Percentiles rank a stretch among this genome's conserved stretches.
phyloP scores from a whole-genome alignment of 768 basidiomycete species.

The Russula sp. region DNA sequence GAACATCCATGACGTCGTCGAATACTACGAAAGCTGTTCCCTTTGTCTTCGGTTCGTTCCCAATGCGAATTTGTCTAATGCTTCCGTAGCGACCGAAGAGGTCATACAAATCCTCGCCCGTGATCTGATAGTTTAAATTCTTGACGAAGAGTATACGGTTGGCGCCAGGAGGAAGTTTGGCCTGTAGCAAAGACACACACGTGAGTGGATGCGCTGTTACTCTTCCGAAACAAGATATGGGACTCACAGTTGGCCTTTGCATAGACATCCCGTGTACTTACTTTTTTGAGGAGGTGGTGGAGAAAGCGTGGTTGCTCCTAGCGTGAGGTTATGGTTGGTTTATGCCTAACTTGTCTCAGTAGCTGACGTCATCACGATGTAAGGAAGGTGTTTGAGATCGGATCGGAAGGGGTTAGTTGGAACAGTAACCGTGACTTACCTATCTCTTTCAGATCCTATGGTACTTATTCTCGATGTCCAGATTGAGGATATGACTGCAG shows the following conservation, averaged over 20 bases:
- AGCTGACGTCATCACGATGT: neutral
- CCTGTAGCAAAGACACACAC: slow-evolving; percentile 34
- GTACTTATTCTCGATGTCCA: no score
- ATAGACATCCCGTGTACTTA: slow-evolving; percentile 45
- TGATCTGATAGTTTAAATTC: slow-evolving; percentile 89
- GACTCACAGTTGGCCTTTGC: slow-evolving; percentile 61
- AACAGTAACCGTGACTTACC: no score
- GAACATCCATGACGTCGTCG: slow-evolving; percentile 92
- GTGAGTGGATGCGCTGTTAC: neutral
- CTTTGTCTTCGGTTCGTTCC: slow-evolving; percentile 86
- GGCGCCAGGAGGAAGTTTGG: slow-evolving; percentile 86
- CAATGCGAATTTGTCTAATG: slow-evolving; percentile 91
- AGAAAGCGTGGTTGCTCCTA: no score
- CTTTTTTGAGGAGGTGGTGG: neutral
- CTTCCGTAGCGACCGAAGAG: slow-evolving; percentile 96
- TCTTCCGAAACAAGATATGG: neutral
- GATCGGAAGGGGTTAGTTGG: no score
- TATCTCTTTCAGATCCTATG: no score
- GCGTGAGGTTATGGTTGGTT: neutral
- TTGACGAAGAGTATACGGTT: slow-evolving; percentile 92
- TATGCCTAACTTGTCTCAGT: no score
- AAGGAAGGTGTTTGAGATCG: no score
- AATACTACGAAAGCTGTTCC: slow-evolving; percentile 97
- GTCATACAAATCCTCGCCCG: slow-evolving; percentile 92
- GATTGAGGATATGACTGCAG: no score